Evolutionary conservation across 306 rosid species (phyloP).

Genomic region (Cicer yamashitae): DNA sequence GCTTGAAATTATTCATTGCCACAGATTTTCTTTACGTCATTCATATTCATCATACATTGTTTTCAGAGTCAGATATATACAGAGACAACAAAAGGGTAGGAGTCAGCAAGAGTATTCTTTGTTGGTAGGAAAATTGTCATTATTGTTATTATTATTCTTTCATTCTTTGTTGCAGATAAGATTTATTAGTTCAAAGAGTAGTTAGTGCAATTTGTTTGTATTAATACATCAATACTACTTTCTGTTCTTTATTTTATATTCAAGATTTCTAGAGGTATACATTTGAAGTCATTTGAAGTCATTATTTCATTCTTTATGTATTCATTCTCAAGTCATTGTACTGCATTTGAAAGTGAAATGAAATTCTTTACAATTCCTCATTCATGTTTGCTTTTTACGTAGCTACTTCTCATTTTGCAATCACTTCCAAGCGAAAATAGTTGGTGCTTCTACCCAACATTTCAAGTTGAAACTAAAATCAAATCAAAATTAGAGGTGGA

Average conservation of each 20-base stretch:
- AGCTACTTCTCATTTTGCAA: neutral
- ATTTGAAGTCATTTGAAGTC: slow-evolving; percentile 52
- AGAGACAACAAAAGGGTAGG: slow-evolving; percentile 47
- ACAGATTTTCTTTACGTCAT: slow-evolving; percentile 26
- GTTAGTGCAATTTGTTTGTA: slow-evolving; percentile 60
- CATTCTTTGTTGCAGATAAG: slow-evolving; percentile 85
- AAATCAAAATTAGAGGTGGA: no score
- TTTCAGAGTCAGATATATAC: slow-evolving; percentile 39
- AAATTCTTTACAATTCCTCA: slow-evolving; percentile 34
- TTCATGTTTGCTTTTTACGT: neutral
- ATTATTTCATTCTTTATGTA: slow-evolving; percentile 69
- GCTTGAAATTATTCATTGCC: slow-evolving; percentile 38
- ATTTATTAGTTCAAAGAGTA: slow-evolving; percentile 45
- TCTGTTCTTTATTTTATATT: slow-evolving; percentile 43
- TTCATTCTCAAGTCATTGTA: slow-evolving; percentile 49
- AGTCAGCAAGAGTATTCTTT: slow-evolving; percentile 55
- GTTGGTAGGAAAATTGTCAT: slow-evolving; percentile 60
- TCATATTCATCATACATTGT: slow-evolving; percentile 39
- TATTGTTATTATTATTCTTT: slow-evolving; percentile 59
- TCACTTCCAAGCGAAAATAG: neutral
- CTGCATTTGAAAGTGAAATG: slow-evolving; percentile 40
- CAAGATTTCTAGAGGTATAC: slow-evolving; percentile 43
- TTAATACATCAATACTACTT: slow-evolving; percentile 49
- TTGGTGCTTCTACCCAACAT: neutral
- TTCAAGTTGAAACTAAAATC: neutral